Evolutionary conservation across 306 rosid genomes (phyloP).

Genomic region (Abrus pulchellus): DNA sequence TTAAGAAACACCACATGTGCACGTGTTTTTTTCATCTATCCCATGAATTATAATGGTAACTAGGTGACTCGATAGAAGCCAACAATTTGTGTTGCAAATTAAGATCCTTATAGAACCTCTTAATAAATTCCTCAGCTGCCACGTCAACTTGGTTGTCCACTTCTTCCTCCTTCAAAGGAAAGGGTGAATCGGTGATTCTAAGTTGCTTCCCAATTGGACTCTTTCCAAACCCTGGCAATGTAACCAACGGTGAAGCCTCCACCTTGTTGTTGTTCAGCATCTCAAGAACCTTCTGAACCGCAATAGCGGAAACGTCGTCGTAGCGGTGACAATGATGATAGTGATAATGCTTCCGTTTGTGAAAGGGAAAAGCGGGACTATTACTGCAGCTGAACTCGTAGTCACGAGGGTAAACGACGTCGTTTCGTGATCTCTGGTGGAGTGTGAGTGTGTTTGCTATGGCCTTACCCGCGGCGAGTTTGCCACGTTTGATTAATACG

Average conservation of each 20-base stretch:
- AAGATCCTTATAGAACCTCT: conserved; percentile 73
- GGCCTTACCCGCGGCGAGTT: conserved; percentile 78
- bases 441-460: conserved; percentile 62
- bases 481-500: conserved; percentile 71
- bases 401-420: conserved; percentile 68
- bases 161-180: conserved; percentile 74
- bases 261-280: conserved; percentile 55
- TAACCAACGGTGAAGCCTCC: conserved; percentile 73
- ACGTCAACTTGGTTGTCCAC: conserved; percentile 63
- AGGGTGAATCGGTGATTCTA: conserved; percentile 91
- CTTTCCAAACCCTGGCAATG: conserved; percentile 65
- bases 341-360: conserved; percentile 51
- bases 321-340: conserved; percentile 35
- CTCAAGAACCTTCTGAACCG: conserved; percentile 72
- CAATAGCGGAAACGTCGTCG: conserved; percentile 56
- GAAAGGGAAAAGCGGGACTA: conserved; percentile 70
- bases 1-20: background rate
- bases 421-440: conserved; percentile 53
- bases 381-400: conserved; percentile 98
- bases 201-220: conserved; percentile 75
- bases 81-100: conserved; percentile 57
- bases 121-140: conserved; percentile 86
- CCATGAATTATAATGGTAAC: conserved; percentile 36
- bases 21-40: conserved; percentile 44
- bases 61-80: conserved; percentile 67